Conservation (phyloP, 768 basidiomycete genomes). For the Tylopilus sp. region DNA sequence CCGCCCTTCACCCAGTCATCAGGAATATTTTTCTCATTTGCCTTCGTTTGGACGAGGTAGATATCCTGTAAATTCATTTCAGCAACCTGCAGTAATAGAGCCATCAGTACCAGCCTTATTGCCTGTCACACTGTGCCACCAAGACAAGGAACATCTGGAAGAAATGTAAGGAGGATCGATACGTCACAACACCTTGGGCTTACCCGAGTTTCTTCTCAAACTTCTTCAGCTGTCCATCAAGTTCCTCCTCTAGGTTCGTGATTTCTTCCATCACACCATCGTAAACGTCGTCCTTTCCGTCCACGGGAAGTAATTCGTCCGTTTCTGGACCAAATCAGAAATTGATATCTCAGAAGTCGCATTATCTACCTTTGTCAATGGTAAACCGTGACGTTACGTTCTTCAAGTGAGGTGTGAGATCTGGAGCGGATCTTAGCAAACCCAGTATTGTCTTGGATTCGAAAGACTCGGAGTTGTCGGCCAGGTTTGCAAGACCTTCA, state of each 20-base stretch:
- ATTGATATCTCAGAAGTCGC: slow-evolving; percentile 6
- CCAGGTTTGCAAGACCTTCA: slow-evolving; percentile 59
- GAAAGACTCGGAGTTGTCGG: slow-evolving; percentile 67
- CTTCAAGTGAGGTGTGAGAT: slow-evolving; percentile 66
- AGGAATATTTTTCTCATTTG: slow-evolving; percentile 62
- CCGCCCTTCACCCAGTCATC: slow-evolving; percentile 79
- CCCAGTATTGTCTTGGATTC: slow-evolving; percentile 72
- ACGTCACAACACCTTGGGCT: slow-evolving; percentile 2
- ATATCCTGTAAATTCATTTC: slow-evolving; percentile 60
- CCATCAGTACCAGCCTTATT: slow-evolving; percentile 55
- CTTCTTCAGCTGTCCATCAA: slow-evolving; percentile 65
- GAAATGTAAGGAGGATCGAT: slow-evolving; percentile 11
- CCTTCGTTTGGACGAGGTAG: slow-evolving; percentile 76
- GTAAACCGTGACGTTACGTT: slow-evolving; percentile 68
- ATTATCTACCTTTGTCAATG: slow-evolving; percentile 51
- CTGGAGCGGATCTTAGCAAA: slow-evolving; percentile 77
- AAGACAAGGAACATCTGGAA: slow-evolving; percentile 47
- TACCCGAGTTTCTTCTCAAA: slow-evolving; percentile 70
- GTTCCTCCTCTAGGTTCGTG: slow-evolving; percentile 57
- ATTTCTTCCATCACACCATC: slow-evolving; percentile 78
- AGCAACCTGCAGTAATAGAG: background rate
- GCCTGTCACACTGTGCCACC: slow-evolving; percentile 78
- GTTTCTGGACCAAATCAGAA: slow-evolving; percentile 41
- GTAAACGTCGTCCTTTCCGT: slow-evolving; percentile 85
- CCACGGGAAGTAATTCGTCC: slow-evolving; percentile 72